These are phyloP conservation scores for Cutaneotrichosporon cavernicola DNA, from an alignment of 1,284 basidiomycete genomes.

Conservation along the genomic window DNA sequence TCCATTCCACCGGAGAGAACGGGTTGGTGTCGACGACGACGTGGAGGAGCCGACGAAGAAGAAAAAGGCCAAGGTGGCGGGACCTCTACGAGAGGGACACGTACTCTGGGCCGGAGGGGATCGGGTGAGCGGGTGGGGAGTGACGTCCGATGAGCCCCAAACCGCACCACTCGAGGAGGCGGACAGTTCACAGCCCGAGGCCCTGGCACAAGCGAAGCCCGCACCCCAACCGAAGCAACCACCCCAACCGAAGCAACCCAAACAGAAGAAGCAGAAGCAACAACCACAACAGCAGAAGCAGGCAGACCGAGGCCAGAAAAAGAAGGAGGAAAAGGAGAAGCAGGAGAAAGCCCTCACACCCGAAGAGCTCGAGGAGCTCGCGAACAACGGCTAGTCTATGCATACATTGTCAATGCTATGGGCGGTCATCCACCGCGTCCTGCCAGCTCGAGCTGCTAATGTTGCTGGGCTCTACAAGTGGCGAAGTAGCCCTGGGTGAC, in stretches of 20 bases:
- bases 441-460: slow-evolving; percentile 43
- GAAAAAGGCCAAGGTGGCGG: background rate
- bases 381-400: slow-evolving; percentile 7
- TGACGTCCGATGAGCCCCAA: background rate
- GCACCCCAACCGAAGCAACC: background rate
- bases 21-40: background rate
- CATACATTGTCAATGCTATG: slow-evolving; percentile 7
- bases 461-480: slow-evolving; percentile 22
- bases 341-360: background rate
- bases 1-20: slow-evolving; percentile 36
- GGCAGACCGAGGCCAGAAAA: background rate
- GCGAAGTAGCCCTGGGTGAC: background rate
- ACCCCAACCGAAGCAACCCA: background rate
- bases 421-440: slow-evolving; percentile 45
- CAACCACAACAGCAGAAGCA: background rate
- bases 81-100: slow-evolving; percentile 5
- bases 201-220: background rate
- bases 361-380: slow-evolving; percentile 8
- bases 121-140: slow-evolving; percentile 21
- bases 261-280: background rate
- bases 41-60: background rate
- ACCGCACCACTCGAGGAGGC: background rate
- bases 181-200: background rate
- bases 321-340: background rate
- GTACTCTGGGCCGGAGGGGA: slow-evolving; percentile 21